phyloP scores from a whole-genome alignment of 306 rosid genomes.

The Vigna angularis region DNA sequence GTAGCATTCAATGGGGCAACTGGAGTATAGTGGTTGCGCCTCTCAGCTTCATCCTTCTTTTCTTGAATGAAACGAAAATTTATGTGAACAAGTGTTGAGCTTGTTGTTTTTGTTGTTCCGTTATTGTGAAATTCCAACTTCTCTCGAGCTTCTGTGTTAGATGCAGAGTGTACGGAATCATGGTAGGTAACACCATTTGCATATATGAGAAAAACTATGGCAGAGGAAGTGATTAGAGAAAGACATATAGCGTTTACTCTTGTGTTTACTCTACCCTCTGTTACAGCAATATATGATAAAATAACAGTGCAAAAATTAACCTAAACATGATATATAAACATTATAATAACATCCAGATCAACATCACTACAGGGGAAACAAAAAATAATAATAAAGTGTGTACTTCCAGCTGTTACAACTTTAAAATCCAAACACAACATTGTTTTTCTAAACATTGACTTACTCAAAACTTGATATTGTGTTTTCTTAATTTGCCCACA shows the following conservation, averaged over 20 bases:
- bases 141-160: not conserved
- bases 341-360: no score
- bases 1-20: conserved; percentile 56
- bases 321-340: no score
- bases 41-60: conserved; percentile 29
- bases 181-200: conserved; percentile 37
- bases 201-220: conserved; percentile 50
- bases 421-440: no score
- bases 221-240: conserved; percentile 43
- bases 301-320: no score
- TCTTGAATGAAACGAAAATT: conserved; percentile 41
- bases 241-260: conserved; percentile 10
- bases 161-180: conserved; percentile 15
- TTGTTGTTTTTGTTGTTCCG: not conserved
- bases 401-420: accelerated
- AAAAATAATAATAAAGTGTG: no score
- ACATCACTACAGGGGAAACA: no score
- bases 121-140: conserved; percentile 27
- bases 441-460: no score
- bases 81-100: conserved; percentile 12
- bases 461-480: no score
- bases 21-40: conserved; percentile 32
- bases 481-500: no score
- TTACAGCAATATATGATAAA: no score
- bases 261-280: not conserved